Evolutionary conservation across 192 early-diverging fungal genomes (phyloP).

Genomic region (Backusella circina): DNA sequence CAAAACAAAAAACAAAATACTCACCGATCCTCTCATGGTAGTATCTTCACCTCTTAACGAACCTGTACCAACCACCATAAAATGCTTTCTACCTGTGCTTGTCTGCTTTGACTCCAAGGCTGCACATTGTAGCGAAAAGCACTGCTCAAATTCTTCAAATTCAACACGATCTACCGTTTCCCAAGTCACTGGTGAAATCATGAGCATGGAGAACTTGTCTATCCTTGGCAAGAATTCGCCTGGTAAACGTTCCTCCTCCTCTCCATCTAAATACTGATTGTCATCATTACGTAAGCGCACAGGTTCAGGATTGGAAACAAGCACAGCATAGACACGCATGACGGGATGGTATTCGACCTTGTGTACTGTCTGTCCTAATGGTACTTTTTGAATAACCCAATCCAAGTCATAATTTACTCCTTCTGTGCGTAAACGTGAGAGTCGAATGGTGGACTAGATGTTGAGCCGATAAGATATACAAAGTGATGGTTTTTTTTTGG

Average conservation of each 20-base stretch:
- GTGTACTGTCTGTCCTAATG: conserved; percentile 62
- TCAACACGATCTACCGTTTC: conserved; percentile 81
- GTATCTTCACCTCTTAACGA: conserved; percentile 90
- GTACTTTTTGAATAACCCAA: conserved; percentile 74
- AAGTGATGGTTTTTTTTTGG: no score
- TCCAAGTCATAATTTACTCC: conserved; percentile 65
- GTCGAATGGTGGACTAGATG: conserved; percentile 55
- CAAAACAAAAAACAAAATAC: conserved; percentile 13
- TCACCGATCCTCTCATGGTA: conserved; percentile 77
- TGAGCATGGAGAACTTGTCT: conserved; percentile 68
- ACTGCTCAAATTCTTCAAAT: conserved; percentile 83
- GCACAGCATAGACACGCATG: conserved; percentile 78
- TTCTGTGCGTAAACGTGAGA: conserved; percentile 64
- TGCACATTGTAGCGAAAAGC: conserved; percentile 72
- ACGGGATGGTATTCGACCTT: conserved; percentile 81
- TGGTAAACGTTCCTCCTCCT: conserved; percentile 18
- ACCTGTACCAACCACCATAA: conserved; percentile 86
- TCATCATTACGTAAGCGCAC: conserved; percentile 77
- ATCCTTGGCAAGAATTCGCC: conserved; percentile 57
- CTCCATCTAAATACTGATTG: conserved; percentile 40
- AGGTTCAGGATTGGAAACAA: conserved; percentile 59
- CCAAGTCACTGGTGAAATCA: conserved; percentile 94
- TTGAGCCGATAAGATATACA: background rate
- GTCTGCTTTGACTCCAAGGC: conserved; percentile 85
- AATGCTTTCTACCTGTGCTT: conserved; percentile 76